phyloP scores from a whole-genome alignment of 2,329 filamentous ascomycete species.

The Scedosporium minutisporum region DNA sequence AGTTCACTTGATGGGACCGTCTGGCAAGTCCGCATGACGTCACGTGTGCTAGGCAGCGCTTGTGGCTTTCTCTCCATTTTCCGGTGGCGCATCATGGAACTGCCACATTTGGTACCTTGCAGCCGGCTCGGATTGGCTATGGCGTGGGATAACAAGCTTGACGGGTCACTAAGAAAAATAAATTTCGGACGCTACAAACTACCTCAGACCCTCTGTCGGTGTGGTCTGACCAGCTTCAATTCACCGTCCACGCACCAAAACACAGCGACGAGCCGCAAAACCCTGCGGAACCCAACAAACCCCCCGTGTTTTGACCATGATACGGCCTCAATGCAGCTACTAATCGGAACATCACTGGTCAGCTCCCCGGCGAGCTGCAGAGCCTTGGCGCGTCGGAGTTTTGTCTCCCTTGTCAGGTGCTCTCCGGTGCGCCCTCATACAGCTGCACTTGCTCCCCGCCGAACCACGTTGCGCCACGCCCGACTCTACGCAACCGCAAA shows the following conservation, averaged over 20 bases:
- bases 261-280: not conserved
- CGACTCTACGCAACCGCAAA: slow-evolving; percentile 8
- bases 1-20: not conserved
- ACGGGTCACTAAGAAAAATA: not conserved
- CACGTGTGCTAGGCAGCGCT: not conserved
- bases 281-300: not conserved
- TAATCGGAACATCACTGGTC: slow-evolving; percentile 16
- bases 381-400: slow-evolving; percentile 1
- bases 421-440: not conserved
- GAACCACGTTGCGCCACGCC: slow-evolving; percentile 11
- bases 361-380: slow-evolving; percentile 10
- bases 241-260: not conserved
- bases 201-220: not conserved
- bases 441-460: not conserved
- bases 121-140: not conserved
- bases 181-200: not conserved
- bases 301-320: slow-evolving; percentile 13
- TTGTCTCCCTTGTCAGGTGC: not conserved
- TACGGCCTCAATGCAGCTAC: slow-evolving; percentile 17
- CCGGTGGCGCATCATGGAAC: not conserved
- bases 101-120: slow-evolving; percentile 3
- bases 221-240: not conserved
- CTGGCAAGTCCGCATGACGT: not conserved
- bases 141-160: too few relatives aligned
- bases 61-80: not conserved